Evolutionary conservation across 1,284 basidiomycete species (phyloP).

Genomic region (Marasmius sp.): DNA sequence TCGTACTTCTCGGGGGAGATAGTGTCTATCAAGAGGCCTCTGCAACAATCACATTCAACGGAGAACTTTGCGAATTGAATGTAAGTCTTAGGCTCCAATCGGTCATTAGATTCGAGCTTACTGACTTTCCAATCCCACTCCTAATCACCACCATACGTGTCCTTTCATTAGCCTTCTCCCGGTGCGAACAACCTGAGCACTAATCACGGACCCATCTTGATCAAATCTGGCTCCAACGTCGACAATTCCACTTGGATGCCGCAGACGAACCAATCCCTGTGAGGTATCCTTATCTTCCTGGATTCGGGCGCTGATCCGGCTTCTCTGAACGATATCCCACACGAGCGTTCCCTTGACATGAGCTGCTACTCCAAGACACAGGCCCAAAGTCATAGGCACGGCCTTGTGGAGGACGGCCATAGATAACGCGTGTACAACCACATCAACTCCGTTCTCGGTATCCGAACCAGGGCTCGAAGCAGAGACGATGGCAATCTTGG

Average conservation of each 20-base stretch:
- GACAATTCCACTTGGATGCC: slow-evolving; percentile 65
- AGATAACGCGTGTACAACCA: slow-evolving; percentile 64
- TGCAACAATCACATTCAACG: too few relatives aligned
- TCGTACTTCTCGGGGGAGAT: too few relatives aligned
- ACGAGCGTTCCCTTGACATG: slow-evolving; percentile 52
- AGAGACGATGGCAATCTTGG: slow-evolving; percentile 66
- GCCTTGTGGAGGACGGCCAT: slow-evolving; percentile 76
- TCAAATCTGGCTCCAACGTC: slow-evolving; percentile 60
- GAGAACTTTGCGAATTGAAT: background rate
- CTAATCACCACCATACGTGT: slow-evolving; percentile 58
- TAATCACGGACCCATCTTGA: slow-evolving; percentile 44
- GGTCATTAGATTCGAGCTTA: background rate
- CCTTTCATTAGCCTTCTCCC: slow-evolving; percentile 72
- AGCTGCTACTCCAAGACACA: slow-evolving; percentile 69
- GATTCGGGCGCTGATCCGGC: slow-evolving; percentile 11
- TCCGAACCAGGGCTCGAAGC: slow-evolving; percentile 29
- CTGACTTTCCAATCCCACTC: too few relatives aligned
- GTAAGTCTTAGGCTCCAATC: background rate
- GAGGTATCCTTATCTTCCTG: slow-evolving; percentile 12
- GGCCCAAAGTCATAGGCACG: slow-evolving; percentile 72
- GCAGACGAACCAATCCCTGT: slow-evolving; percentile 42
- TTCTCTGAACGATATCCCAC: slow-evolving; percentile 38
- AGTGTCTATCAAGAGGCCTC: too few relatives aligned
- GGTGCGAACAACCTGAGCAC: slow-evolving; percentile 65
- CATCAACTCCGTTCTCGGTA: slow-evolving; percentile 38